Conservation (phyloP, 2,329 filamentous ascomycete species). For the Juglanconis juglandina region DNA sequence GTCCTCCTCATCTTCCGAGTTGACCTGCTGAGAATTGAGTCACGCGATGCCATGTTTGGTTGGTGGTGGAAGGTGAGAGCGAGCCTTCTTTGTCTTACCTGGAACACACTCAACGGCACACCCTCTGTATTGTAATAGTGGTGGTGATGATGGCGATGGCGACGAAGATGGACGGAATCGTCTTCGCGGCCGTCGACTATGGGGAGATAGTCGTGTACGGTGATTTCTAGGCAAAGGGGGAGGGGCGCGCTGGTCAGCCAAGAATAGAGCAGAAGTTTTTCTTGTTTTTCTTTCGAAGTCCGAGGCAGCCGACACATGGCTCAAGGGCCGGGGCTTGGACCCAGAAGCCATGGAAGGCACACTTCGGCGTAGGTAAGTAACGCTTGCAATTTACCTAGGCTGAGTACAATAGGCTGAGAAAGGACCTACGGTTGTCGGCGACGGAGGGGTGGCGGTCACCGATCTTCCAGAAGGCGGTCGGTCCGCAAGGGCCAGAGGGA, state of each 20-base stretch:
- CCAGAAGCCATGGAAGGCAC: no score
- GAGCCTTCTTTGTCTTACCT: background rate
- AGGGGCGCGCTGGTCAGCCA: conserved; percentile 11
- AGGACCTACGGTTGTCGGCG: conserved; percentile 28
- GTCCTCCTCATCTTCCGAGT: conserved; percentile 19
- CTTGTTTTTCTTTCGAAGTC: no score
- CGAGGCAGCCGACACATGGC: no score
- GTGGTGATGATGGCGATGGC: background rate
- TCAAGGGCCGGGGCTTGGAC: no score
- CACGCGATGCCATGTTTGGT: background rate
- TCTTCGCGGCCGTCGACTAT: conserved; percentile 18
- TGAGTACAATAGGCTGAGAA: conserved; percentile 22
- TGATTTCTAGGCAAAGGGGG: conserved; percentile 7
- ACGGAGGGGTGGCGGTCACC: conserved; percentile 42
- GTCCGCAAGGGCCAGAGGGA: conserved; percentile 65
- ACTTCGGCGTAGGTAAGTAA: background rate
- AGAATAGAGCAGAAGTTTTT: background rate
- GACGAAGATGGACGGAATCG: background rate
- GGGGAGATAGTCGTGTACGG: conserved; percentile 19
- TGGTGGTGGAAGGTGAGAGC: background rate
- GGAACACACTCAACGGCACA: background rate
- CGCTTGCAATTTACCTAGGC: conserved; percentile 18
- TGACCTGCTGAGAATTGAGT: conserved; percentile 1
- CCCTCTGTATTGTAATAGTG: background rate
- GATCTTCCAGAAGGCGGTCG: conserved; percentile 76